These are phyloP conservation scores for Leishmania turanica DNA, from an alignment of 208 protist genomes.

Conservation along the genomic window DNA sequence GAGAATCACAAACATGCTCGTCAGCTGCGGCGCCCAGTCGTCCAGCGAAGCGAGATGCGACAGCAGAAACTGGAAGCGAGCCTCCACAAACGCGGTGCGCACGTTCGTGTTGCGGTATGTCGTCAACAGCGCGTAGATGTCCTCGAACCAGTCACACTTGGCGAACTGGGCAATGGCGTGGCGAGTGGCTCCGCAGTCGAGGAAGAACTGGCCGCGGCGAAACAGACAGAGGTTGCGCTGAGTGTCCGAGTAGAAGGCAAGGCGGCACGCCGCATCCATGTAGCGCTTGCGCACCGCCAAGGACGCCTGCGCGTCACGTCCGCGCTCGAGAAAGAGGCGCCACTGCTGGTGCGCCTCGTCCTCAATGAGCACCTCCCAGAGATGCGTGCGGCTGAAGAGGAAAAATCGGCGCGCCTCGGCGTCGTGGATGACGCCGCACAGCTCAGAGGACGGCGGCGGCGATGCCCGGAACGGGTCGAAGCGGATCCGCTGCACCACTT, in stretches of 20 bases:
- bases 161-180: slow-evolving; percentile 50
- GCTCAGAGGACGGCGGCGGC: slow-evolving; percentile 7
- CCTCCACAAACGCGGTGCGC: slow-evolving; percentile 48
- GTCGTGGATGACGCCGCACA: slow-evolving; percentile 56
- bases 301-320: slow-evolving; percentile 21
- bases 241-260: slow-evolving; percentile 39
- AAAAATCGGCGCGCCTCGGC: slow-evolving; percentile 47
- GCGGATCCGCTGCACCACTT: slow-evolving; percentile 73
- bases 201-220: slow-evolving; percentile 57
- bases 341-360: slow-evolving; percentile 77
- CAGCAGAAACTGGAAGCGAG: slow-evolving; percentile 42
- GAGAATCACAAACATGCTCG: slow-evolving; percentile 19
- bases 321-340: slow-evolving; percentile 74
- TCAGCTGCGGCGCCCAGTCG: slow-evolving; percentile 28
- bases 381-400: slow-evolving; percentile 45
- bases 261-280: slow-evolving; percentile 62
- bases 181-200: slow-evolving; percentile 37
- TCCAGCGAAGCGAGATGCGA: slow-evolving; percentile 13
- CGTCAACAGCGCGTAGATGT: slow-evolving; percentile 51
- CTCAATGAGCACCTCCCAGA: slow-evolving; percentile 70
- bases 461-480: slow-evolving; percentile 70
- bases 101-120: slow-evolving; percentile 32
- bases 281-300: slow-evolving; percentile 47
- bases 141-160: slow-evolving; percentile 71
- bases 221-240: slow-evolving; percentile 44